Conservation (phyloP, 805 yeast genomes). For the Kluyveromyces siamensis region DNA sequence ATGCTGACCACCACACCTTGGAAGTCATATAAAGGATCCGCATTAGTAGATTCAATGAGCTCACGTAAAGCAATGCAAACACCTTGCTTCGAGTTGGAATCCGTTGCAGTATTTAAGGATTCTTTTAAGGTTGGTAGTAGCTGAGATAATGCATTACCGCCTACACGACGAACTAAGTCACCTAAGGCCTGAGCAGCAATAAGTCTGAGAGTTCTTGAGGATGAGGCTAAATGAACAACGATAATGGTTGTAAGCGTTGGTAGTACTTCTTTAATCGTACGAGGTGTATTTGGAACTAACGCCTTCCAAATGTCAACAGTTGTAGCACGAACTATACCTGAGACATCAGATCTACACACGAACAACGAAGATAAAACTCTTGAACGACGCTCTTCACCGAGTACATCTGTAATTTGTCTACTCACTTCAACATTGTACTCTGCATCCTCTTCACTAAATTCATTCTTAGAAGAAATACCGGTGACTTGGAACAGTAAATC, state of each 20-base stretch:
- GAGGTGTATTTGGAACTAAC: constrained; percentile 90
- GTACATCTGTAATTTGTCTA: constrained; percentile 58
- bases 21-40: constrained; percentile 51
- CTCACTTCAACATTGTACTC: constrained; percentile 44
- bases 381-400: constrained; percentile 86
- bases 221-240: constrained; percentile 74
- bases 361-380: constrained; percentile 77
- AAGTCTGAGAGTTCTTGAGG: constrained; percentile 66
- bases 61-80: constrained; percentile 90
- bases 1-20: constrained; percentile 64
- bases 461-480: constrained; percentile 76
- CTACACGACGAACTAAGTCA: constrained; percentile 90
- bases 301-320: constrained; percentile 96
- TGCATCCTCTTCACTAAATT: constrained; percentile 40
- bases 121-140: constrained; percentile 76
- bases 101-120: constrained; percentile 47
- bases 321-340: constrained; percentile 79
- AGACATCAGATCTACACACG: constrained; percentile 86
- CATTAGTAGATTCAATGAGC: constrained; percentile 64
- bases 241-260: constrained; percentile 75
- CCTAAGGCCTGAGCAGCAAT: constrained; percentile 93
- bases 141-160: constrained; percentile 75
- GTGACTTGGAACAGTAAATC: constrained; percentile 90
- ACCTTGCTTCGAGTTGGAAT: constrained; percentile 88
- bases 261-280: constrained; percentile 83